phyloP scores from a whole-genome alignment of 1,284 basidiomycete species.

The Sanghuangporus weigelae region DNA sequence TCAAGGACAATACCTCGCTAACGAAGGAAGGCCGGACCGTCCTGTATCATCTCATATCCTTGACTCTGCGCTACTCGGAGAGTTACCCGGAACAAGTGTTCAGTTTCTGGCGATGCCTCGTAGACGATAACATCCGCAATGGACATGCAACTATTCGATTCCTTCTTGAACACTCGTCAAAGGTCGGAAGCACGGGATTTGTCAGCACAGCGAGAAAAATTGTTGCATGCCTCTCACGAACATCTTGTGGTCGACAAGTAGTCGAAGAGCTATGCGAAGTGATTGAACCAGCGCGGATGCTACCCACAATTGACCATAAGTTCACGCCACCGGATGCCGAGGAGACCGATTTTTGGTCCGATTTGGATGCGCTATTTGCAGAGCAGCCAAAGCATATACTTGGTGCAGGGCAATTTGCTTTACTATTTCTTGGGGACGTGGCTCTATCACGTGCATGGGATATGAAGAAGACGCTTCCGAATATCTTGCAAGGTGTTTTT shows the following conservation, averaged over 20 bases:
- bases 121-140: slow-evolving; percentile 66
- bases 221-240: slow-evolving; percentile 81
- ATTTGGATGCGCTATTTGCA: slow-evolving; percentile 68
- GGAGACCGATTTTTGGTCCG: slow-evolving; percentile 69
- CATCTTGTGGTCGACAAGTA: slow-evolving; percentile 65
- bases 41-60: slow-evolving; percentile 79
- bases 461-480: slow-evolving; percentile 62
- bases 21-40: slow-evolving; percentile 60
- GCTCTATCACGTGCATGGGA: slow-evolving; percentile 79
- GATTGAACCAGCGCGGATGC: slow-evolving; percentile 82
- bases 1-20: slow-evolving; percentile 50
- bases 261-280: slow-evolving; percentile 83
- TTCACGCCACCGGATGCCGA: slow-evolving; percentile 61
- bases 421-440: slow-evolving; percentile 82
- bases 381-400: slow-evolving; percentile 65
- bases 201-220: slow-evolving; percentile 78
- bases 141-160: slow-evolving; percentile 81
- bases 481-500: slow-evolving; percentile 78
- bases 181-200: slow-evolving; percentile 76
- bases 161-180: slow-evolving; percentile 83
- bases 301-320: slow-evolving; percentile 70
- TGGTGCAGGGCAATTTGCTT: slow-evolving; percentile 81
- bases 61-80: slow-evolving; percentile 78
- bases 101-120: slow-evolving; percentile 76
- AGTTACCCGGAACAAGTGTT: slow-evolving; percentile 80